Base-by-base conservation (phyloP, 129 eudicot genomes). In the Tagetes patula region DNA sequence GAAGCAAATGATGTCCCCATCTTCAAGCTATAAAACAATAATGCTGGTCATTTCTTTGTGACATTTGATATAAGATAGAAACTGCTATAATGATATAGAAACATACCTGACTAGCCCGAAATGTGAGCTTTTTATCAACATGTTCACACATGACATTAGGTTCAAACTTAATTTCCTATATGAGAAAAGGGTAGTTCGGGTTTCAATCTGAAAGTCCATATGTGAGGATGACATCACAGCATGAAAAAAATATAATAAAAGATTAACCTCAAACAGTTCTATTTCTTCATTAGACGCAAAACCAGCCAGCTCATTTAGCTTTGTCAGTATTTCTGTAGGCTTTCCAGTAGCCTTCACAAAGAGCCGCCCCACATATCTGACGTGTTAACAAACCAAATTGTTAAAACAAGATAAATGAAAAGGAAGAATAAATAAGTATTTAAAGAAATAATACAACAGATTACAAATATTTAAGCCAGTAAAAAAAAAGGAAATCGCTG, bases 1-100 rank as follows among this genome's bases (percentile, higher is more conserved):
- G 72, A 85, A 90, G 87, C 98, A 93, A 71, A 93, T 78, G 20
- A 90, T 84, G 74, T 90, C 98, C 36, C 98, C 98, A 71, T 93
- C 96, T 87, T 93, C 98, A 65, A 93, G 86, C 98, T 90, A 45
- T 54, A 68, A 74, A 75, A 31, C 39, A 52, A 50, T 13, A 34
- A 65, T 13, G 59, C 36, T 77, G 60, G 36, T 67, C 53, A 61
- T 27, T 50, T 4, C 41, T 8, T 50, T 6, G 20, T 32, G 54
- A 43, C 11, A 45, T 60, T 55, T 48, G 59, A 34, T 9, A 20
- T 63, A n/a, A 70, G 12, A 32, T 40, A 50, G 11, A 4, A 62
- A 53, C 27, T 40, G 31, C 9, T 13, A 54, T 7, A 64, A 11
- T 42, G 45, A 34, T 30, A 42, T 42, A 56, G 32, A 67, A 13